These are phyloP conservation scores for Calonectria pseudoreteaudii DNA, from an alignment of 2,329 filamentous ascomycete genomes.

Conservation along the genomic window DNA sequence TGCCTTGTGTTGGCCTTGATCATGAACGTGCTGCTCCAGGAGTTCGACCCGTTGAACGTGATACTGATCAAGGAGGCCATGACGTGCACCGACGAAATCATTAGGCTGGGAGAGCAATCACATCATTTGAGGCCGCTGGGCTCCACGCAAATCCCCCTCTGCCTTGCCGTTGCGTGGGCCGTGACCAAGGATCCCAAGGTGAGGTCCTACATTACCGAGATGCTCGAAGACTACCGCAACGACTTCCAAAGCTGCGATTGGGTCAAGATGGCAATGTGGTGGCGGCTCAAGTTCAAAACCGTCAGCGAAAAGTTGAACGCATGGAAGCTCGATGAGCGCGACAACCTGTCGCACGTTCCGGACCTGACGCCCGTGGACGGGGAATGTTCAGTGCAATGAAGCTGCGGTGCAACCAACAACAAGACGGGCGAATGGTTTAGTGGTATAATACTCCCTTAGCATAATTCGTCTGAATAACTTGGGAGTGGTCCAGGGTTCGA, in stretches of 20 bases:
- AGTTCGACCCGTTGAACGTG: slow-evolving; percentile 27
- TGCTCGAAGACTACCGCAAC: slow-evolving; percentile 34
- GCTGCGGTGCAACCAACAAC: background rate
- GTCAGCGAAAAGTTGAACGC: background rate
- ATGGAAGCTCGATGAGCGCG: background rate
- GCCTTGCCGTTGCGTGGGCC: slow-evolving; percentile 41
- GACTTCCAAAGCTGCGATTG: slow-evolving; percentile 31
- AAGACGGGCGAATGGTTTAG: slow-evolving; percentile 10
- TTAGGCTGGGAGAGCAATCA: slow-evolving; percentile 36
- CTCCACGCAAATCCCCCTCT: slow-evolving; percentile 42
- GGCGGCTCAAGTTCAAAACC: slow-evolving; percentile 12
- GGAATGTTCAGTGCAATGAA: slow-evolving; percentile 14
- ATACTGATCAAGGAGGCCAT: slow-evolving; percentile 31
- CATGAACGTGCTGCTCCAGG: slow-evolving; percentile 40
- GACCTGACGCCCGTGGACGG: background rate
- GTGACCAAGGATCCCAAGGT: slow-evolving; percentile 42
- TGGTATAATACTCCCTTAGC: slow-evolving; percentile 10
- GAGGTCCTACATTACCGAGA: slow-evolving; percentile 12
- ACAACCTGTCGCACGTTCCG: background rate
- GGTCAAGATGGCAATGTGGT: slow-evolving; percentile 25
- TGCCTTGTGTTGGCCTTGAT: slow-evolving; percentile 36
- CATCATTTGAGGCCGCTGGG: slow-evolving; percentile 41
- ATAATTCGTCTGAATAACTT: background rate
- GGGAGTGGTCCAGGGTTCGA: slow-evolving; percentile 18
- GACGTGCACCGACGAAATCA: slow-evolving; percentile 36